Conservation (phyloP, 176 grass and related monocot genomes). For the Aechmea fasciata region DNA sequence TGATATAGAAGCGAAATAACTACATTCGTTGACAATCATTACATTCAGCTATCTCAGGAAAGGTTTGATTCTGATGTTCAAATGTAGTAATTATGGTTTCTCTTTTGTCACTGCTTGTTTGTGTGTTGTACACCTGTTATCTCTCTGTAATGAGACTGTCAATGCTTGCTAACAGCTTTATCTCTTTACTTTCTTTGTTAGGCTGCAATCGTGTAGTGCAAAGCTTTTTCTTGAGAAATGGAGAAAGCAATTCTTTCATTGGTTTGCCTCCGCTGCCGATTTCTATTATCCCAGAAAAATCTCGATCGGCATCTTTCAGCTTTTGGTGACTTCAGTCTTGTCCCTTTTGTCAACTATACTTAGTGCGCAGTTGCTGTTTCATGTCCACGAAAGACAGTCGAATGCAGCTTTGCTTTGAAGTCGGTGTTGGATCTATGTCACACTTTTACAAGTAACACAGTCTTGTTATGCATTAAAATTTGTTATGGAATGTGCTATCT, state of each 20-base stretch:
- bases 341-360: conserved; percentile 72
- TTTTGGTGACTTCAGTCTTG: conserved; percentile 42
- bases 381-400: conserved; percentile 46
- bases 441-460: conserved; percentile 41
- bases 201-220: conserved; percentile 15
- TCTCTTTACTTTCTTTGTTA: neutral
- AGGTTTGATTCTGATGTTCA: too few relatives aligned
- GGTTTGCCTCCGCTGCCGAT: conserved; percentile 31
- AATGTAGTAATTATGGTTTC: neutral
- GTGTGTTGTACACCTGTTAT: neutral
- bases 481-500: conserved; percentile 23
- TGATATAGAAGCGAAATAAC: too few relatives aligned
- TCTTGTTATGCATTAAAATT: conserved; percentile 6
- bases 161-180: neutral
- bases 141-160: neutral
- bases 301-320: conserved; percentile 41
- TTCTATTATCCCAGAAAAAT: conserved; percentile 49
- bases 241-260: conserved; percentile 41
- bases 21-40: too few relatives aligned
- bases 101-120: neutral
- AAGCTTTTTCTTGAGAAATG: conserved; percentile 56
- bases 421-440: conserved; percentile 34
- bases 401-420: conserved; percentile 34
- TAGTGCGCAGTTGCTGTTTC: conserved; percentile 36
- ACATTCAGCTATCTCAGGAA: too few relatives aligned